Evolutionary conservation across 768 basidiomycete species (phyloP).

Genomic region (Pluteus cervinus): DNA sequence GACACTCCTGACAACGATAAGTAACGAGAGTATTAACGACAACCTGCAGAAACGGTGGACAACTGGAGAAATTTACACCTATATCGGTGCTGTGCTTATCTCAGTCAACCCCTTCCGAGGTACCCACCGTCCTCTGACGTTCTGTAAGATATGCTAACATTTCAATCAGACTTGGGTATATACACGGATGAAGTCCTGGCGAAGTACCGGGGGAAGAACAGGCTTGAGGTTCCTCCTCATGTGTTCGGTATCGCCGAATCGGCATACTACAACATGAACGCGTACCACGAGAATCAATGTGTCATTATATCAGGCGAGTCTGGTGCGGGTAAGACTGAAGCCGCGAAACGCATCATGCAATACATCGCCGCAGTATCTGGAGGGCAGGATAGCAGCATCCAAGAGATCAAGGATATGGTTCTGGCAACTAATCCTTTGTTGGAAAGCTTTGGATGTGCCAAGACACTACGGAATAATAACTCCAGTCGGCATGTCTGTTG

Average conservation of each 20-base stretch:
- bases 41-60: slow-evolving; percentile 97
- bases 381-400: slow-evolving; percentile 82
- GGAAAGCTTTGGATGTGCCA: slow-evolving; percentile 98
- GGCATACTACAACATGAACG: slow-evolving; percentile 98
- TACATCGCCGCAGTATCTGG: slow-evolving; percentile 98
- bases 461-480: slow-evolving; percentile 98
- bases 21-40: slow-evolving; percentile 96
- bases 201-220: slow-evolving; percentile 92
- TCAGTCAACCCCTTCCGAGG: slow-evolving; percentile 99
- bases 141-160: slow-evolving; percentile 7
- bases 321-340: slow-evolving; percentile 98
- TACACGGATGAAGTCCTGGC: slow-evolving; percentile 87
- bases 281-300: slow-evolving; percentile 98
- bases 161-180: slow-evolving; percentile 80
- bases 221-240: slow-evolving; percentile 96
- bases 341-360: slow-evolving; percentile 99
- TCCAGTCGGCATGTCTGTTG: slow-evolving; percentile 90
- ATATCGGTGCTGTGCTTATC: slow-evolving; percentile 96
- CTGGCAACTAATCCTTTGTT: slow-evolving; percentile 95
- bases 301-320: slow-evolving; percentile 99
- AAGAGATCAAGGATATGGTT: slow-evolving; percentile 99
- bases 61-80: slow-evolving; percentile 96
- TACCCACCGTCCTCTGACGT: slow-evolving; percentile 20
- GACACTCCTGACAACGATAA: slow-evolving; percentile 95
- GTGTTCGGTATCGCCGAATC: slow-evolving; percentile 97